Percentiles rank a stretch among this genome's conserved stretches.
These are phyloP conservation scores for Amphibolis antarctica DNA, from an alignment of 106 monocot species.

Conservation along the genomic window DNA sequence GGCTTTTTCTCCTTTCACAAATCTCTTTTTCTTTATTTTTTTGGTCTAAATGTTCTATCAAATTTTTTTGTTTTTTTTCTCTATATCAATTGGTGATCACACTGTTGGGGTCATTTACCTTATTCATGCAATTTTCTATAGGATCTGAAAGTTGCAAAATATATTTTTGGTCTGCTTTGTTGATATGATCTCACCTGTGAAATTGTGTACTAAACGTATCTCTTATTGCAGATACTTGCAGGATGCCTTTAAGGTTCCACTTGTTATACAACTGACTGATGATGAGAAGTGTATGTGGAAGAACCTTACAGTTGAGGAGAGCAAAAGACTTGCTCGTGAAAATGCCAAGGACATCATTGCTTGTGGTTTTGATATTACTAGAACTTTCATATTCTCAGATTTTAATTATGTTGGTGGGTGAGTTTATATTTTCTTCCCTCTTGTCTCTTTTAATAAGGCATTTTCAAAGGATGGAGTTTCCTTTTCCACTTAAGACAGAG, in stretches of 20 bases:
- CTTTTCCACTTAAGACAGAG: not conserved
- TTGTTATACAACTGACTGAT: conserved; percentile 95
- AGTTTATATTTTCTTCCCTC: conserved; percentile 11
- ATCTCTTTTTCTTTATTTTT: no score
- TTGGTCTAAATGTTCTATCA: no score
- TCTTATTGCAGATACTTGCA: conserved; percentile 73
- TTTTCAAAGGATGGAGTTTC: not conserved
- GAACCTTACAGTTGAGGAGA: conserved; percentile 76
- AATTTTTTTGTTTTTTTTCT: no score
- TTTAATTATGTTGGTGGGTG: conserved; percentile 96
- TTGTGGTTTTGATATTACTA: conserved; percentile 90
- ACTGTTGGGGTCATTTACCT: no score
- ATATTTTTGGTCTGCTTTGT: no score
- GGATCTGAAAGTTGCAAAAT: no score
- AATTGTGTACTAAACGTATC: not conserved
- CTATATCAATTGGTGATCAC: no score
- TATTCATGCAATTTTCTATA: no score
- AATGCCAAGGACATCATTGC: conserved; percentile 99
- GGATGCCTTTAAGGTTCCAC: conserved; percentile 95
- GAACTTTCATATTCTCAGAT: conserved; percentile 94
- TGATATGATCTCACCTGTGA: no score
- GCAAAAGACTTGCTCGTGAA: conserved; percentile 85
- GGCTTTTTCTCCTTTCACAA: no score
- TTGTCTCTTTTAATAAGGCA: not conserved
- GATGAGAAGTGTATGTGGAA: conserved; percentile 99